Evolutionary conservation across 345 rosid genomes (phyloP), one percentile per base, ranked within the genome.

Genomic region (Acer negundo): DNA sequence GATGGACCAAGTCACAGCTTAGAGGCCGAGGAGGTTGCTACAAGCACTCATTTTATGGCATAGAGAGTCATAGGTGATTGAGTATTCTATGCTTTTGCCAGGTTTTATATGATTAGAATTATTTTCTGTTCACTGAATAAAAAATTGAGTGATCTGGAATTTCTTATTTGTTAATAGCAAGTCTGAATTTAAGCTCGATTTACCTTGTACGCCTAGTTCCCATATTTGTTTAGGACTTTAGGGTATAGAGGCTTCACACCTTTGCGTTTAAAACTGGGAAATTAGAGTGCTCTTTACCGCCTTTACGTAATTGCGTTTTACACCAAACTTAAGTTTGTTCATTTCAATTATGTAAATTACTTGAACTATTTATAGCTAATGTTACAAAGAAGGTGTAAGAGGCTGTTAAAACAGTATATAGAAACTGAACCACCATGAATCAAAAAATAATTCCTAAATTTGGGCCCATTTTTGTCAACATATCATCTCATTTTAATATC

Each of bases 11-110:
- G 83, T 96, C 98, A 38, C 99, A 96, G 73, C 99, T 96, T 79
- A 90, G 98, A 87, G 99, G 99, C 55, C 88, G 99, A 72, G 99
- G 99, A 88, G 99, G 99, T 75, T 96, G 97, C 87, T 96, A 96
- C 86, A 96, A 96, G 91, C 97, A 96, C 82, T 91, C 98, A 19
- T 96, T 96, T 83, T 94, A 96, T 83, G 99, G 98, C 79, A 96
- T 96, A 65, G 99, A 96, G 85, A 96, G 99, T 84, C 99, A 96
- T 81, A 94, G 99, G 99, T 96, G 75, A 81, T 63, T 65, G 38
- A 44, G 31, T 70, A 82, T 31, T 28, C 58, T 63, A 38, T 46
- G 61, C 62, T 61, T 69, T 62, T 20, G 16, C 24, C 23, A 24
- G 63, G 49, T 55, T 24, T 65, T 73, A 20, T 71, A 19, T 49